These are phyloP conservation scores for Vitis labrusca DNA, from an alignment of 164 flowering plant genomes.

Conservation along the genomic window DNA sequence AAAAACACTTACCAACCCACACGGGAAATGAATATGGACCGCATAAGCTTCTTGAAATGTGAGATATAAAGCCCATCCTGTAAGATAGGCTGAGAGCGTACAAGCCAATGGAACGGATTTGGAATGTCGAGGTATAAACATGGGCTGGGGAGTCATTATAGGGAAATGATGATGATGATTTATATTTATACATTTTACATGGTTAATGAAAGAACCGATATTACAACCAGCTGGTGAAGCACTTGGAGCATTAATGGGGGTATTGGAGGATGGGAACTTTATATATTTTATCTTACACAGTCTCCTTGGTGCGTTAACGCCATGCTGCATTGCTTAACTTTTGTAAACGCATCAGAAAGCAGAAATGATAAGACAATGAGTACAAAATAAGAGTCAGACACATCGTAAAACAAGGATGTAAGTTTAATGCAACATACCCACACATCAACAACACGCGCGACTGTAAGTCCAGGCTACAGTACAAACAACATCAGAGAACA, in stretches of 20 bases:
- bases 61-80: too few relatives aligned
- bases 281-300: background rate
- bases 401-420: slow-evolving; percentile 3
- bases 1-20: too few relatives aligned
- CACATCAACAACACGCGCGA: slow-evolving; percentile 12
- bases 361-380: slow-evolving; percentile 25
- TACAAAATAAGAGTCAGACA: slow-evolving; percentile 35
- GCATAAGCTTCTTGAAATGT: too few relatives aligned
- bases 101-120: too few relatives aligned
- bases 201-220: too few relatives aligned
- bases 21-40: too few relatives aligned
- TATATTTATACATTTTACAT: too few relatives aligned
- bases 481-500: background rate
- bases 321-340: slow-evolving; percentile 16
- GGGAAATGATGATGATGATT: too few relatives aligned
- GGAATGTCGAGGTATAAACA: too few relatives aligned
- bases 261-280: background rate
- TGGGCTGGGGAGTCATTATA: too few relatives aligned
- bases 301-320: slow-evolving; percentile 6
- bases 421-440: background rate
- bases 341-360: slow-evolving; percentile 6
- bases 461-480: slow-evolving; percentile 2
- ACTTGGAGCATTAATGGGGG: background rate
- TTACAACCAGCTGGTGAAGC: background rate
- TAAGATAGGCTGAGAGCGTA: too few relatives aligned